Base-by-base conservation (phyloP, 2,329 filamentous ascomycete species). In the Rhynchosporium graminicola region DNA sequence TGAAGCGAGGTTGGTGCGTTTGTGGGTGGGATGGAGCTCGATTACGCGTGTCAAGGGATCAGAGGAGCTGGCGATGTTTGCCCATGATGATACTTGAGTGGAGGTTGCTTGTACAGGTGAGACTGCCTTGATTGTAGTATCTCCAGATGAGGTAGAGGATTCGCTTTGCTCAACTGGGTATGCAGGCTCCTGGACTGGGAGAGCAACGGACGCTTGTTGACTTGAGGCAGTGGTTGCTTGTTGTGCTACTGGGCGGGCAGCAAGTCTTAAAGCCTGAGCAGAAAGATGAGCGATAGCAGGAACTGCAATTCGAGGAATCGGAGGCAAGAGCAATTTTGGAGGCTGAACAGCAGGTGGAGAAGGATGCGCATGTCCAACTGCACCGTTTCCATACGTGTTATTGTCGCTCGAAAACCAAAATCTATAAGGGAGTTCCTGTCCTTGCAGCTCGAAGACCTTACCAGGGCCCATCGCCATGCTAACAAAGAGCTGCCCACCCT, bases 21-120 rank as follows among this genome's bases (percentile, higher is more conserved):
- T 46, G 36, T 36, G 60, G 3, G 59, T 45, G 4, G 67, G 61
- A 12, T 68, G 63, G 0, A 71, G 43, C 33, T 72, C 64, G 51
- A 72, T 66, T 10, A 65, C 51, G 15, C 45, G 55, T 4, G 63
- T 50, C 38, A 57, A 55, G 15, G 63, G 65, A 6, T 61, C 60
- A 3, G 69, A 65, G 13, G 54, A 55, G n/a, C 61, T 60, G n/a
- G 69, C 70, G 12, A 73, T 67, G 31, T 63, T 68, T 13, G 71
- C 71, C 71, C 71, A 73, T 12, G 71, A 70, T 13, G 56, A 57
- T 38, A 62, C 56, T 58, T 64, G 60, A 2, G 65, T 58, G 20
- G 56, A 6, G 9, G 15, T 13, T 13, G 38, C 33, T 36, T 40
- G 33, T 42, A 33, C 20, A 28, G 20, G n/a, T 28, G 33, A 13